phyloP scores from a whole-genome alignment of 352 stramenopile species.

The Pythium aristosporum region DNA sequence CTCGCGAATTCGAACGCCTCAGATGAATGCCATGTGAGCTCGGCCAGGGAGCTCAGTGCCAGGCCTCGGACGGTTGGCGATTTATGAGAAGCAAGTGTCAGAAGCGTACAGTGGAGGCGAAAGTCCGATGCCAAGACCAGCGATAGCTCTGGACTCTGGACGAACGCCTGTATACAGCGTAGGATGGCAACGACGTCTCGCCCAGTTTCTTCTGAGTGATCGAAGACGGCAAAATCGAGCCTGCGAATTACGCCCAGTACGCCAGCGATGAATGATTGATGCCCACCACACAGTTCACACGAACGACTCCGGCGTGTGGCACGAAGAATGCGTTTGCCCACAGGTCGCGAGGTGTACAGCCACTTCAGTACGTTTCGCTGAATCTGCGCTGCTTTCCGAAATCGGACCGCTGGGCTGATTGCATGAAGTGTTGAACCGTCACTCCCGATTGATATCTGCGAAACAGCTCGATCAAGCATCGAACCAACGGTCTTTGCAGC shows the following conservation, averaged over 20 bases:
- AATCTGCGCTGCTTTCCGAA: slow-evolving; percentile 28
- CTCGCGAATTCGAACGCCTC: slow-evolving; percentile 16
- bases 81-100: slow-evolving; percentile 17
- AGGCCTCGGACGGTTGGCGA: slow-evolving; percentile 10
- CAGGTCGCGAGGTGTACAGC: slow-evolving; percentile 24
- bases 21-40: slow-evolving; percentile 20
- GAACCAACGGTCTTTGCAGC: not conserved
- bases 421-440: not conserved
- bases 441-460: not conserved
- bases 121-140: slow-evolving; percentile 16
- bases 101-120: slow-evolving; percentile 14
- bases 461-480: not conserved
- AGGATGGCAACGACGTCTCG: not conserved
- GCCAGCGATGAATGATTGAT: slow-evolving; percentile 23
- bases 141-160: slow-evolving; percentile 1
- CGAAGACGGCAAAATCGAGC: not conserved
- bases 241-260: slow-evolving; percentile 16
- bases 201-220: not conserved
- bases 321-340: not conserved
- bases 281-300: slow-evolving; percentile 2
- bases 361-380: slow-evolving; percentile 29
- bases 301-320: not conserved
- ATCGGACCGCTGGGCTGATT: slow-evolving; percentile 12
- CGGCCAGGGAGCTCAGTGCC: slow-evolving; percentile 15
- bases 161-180: slow-evolving; percentile 5